A percentile compares a stretch with the other conserved stretches of the same genome.
Evolutionary conservation across 208 protist species (phyloP).

Genomic region (Herpetomonas muscarum): DNA sequence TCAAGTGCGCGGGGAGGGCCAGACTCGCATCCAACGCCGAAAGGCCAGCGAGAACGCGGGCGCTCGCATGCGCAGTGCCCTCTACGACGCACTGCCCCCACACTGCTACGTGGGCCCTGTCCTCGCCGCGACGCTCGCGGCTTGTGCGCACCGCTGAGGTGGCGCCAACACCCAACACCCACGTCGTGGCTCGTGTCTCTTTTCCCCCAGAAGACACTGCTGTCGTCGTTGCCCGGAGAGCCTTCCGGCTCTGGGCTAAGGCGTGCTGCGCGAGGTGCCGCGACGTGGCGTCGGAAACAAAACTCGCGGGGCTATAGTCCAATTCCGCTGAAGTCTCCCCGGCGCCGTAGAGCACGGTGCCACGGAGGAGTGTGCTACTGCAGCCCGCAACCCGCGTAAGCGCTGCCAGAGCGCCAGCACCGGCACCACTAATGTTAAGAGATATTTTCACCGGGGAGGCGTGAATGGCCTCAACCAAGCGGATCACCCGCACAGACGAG

Average conservation of each 20-base stretch:
- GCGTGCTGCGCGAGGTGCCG: conserved; percentile 63
- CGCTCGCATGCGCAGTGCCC: not conserved
- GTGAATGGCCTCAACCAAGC: conserved; percentile 40
- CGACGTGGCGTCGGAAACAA: conserved; percentile 28
- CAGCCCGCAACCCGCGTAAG: conserved; percentile 52
- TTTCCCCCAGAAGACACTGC: not conserved
- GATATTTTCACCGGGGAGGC: conserved; percentile 28
- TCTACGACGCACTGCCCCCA: too few species aligned
- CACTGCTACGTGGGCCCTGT: conserved; percentile 41
- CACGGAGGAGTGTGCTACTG: conserved; percentile 47
- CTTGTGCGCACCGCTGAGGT: conserved; percentile 48
- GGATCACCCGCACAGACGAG: not conserved
- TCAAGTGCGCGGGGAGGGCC: conserved; percentile 22
- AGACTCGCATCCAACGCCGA: conserved; percentile 13
- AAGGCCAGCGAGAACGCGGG: not conserved
- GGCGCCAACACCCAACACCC: conserved; percentile 51
- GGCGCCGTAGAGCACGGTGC: conserved; percentile 36
- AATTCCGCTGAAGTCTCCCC: conserved; percentile 22
- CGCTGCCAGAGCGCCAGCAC: conserved; percentile 26
- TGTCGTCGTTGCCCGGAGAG: not conserved
- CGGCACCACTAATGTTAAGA: conserved; percentile 47
- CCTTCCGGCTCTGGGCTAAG: conserved; percentile 8
- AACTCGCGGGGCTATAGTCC: conserved; percentile 32
- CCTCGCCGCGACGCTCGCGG: conserved; percentile 24
- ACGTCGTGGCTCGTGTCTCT: not conserved